These are phyloP conservation scores for Sporopachydermia lactativora DNA, from an alignment of 805 yeast species.

Conservation along the genomic window DNA sequence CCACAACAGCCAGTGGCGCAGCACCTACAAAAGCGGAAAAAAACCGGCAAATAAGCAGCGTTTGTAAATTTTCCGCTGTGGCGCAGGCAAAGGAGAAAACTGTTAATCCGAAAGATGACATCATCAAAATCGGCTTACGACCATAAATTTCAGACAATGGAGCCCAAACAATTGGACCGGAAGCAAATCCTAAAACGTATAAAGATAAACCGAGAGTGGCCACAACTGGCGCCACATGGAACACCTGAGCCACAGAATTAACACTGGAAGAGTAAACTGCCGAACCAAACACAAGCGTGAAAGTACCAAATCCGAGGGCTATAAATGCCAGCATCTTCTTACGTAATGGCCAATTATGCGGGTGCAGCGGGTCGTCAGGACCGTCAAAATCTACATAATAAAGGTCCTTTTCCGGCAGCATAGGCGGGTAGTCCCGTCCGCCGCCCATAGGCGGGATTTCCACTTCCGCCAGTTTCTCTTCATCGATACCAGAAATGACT, in stretches of 20 bases:
- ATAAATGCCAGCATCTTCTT: slow-evolving; percentile 32
- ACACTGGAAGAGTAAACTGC: slow-evolving; percentile 66
- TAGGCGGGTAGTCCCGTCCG: slow-evolving; percentile 47
- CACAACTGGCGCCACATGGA: slow-evolving; percentile 50
- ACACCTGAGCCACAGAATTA: slow-evolving; percentile 31
- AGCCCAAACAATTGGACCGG: slow-evolving; percentile 87
- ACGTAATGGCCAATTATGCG: slow-evolving; percentile 56
- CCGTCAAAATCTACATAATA: slow-evolving; percentile 69
- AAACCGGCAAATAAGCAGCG: slow-evolving; percentile 63
- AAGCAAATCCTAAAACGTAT: slow-evolving; percentile 85
- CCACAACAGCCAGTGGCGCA: slow-evolving; percentile 74
- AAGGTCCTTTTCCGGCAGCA: slow-evolving; percentile 35
- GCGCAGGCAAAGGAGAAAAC: slow-evolving; percentile 63
- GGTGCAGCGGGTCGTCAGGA: slow-evolving; percentile 64
- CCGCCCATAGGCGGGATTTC: slow-evolving; percentile 50
- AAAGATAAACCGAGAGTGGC: slow-evolving; percentile 65
- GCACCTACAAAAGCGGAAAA: slow-evolving; percentile 75
- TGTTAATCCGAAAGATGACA: slow-evolving; percentile 42
- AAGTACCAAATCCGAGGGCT: slow-evolving; percentile 34
- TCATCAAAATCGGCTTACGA: slow-evolving; percentile 43
- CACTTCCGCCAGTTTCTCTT: not conserved
- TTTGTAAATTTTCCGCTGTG: slow-evolving; percentile 64
- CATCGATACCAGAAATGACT: not conserved
- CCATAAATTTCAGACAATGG: slow-evolving; percentile 64
- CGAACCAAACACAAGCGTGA: slow-evolving; percentile 58